Evolutionary conservation across 768 basidiomycete species (phyloP).

Genomic region (Trametes gibbosa): DNA sequence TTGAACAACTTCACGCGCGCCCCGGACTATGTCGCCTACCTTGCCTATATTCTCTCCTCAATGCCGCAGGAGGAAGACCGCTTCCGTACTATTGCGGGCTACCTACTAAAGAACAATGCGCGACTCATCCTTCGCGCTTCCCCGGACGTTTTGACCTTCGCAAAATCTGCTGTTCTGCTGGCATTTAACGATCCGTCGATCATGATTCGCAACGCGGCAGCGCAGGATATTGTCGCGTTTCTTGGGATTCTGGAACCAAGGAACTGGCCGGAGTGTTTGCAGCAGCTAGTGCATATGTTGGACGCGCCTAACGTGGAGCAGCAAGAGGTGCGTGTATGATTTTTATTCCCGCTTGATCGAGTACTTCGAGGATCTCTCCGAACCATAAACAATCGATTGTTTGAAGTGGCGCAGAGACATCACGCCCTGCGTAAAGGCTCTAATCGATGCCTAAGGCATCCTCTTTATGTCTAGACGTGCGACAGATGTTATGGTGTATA

Average conservation of each 20-base stretch:
- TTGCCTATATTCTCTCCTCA: constrained; percentile 86
- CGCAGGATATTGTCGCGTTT: constrained; percentile 89
- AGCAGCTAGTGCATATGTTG: constrained; percentile 76
- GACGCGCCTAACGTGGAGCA: constrained; percentile 71
- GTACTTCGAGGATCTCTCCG: neutral
- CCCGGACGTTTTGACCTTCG: constrained; percentile 64
- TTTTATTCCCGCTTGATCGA: neutral
- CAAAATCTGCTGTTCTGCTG: constrained; percentile 72
- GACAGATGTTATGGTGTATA: no score
- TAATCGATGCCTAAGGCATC: no score
- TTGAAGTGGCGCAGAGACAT: no score
- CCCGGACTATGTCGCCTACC: constrained; percentile 94
- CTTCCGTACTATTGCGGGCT: constrained; percentile 93
- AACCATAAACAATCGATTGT: no score
- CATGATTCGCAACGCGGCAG: constrained; percentile 92
- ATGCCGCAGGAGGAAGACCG: constrained; percentile 85
- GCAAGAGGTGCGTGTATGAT: constrained; percentile 70
- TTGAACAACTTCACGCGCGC: constrained; percentile 82
- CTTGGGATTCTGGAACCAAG: constrained; percentile 84
- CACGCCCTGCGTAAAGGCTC: no score
- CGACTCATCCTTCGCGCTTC: constrained; percentile 69
- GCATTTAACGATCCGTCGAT: constrained; percentile 79
- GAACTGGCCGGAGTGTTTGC: constrained; percentile 95
- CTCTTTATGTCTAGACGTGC: no score
- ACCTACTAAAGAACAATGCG: constrained; percentile 95